A percentile compares a stretch with the other conserved stretches of the same genome.
Conservation (phyloP, 1,284 basidiomycete genomes). For the Rhodotorula glutinis region DNA sequence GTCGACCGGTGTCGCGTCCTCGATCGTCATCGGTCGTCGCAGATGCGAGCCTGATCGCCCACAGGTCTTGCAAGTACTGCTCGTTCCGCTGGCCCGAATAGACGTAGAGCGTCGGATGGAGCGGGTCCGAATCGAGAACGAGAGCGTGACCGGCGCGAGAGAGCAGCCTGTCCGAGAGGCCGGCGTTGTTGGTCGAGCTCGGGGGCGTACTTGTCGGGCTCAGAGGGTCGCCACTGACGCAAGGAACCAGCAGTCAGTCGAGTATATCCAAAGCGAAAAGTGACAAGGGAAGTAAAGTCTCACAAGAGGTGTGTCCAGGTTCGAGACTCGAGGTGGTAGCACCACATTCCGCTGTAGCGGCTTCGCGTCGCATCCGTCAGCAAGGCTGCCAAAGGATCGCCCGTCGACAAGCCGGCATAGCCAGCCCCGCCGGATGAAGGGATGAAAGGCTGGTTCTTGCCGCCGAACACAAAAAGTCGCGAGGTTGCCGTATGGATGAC, state of each 20-base stretch:
- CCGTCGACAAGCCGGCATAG: not conserved
- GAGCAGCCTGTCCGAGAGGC: conserved; percentile 26
- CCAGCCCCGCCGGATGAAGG: not conserved
- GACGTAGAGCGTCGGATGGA: conserved; percentile 44
- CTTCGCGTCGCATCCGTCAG: conserved; percentile 22
- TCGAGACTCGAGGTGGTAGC: conserved; percentile 45
- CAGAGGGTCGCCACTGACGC: conserved; percentile 5
- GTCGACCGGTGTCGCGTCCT: not conserved
- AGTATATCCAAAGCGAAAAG: too few relatives aligned
- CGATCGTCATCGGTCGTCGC: not conserved
- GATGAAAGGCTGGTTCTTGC: conserved; percentile 44
- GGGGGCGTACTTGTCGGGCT: not conserved
- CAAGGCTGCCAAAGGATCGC: not conserved
- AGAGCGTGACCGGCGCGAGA: conserved; percentile 47
- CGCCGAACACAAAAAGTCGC: conserved; percentile 49
- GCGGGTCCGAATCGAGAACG: conserved; percentile 41
- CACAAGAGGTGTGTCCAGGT: conserved; percentile 46
- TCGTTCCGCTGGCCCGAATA: conserved; percentile 47
- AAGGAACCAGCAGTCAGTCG: too few relatives aligned
- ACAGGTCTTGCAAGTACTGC: conserved; percentile 46
- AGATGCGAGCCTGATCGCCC: conserved; percentile 26
- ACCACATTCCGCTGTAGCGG: conserved; percentile 46
- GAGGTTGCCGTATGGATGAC: conserved; percentile 43
- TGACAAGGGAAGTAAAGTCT: not conserved
- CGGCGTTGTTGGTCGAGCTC: conserved; percentile 41